These are phyloP conservation scores for Candida ascalaphidarum DNA, from an alignment of 805 yeast genomes.

Conservation along the genomic window DNA sequence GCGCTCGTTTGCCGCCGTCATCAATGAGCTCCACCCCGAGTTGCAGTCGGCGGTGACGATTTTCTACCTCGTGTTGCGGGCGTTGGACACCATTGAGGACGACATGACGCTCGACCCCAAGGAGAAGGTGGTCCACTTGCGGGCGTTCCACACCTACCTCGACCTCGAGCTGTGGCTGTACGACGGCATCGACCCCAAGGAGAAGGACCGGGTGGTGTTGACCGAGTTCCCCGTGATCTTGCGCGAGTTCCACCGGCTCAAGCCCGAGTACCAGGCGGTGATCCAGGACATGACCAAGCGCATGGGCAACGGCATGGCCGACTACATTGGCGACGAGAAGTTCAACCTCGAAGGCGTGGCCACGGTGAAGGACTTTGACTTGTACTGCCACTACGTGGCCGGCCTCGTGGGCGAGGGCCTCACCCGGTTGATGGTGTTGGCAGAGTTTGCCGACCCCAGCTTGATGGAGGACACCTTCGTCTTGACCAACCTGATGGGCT, in stretches of 20 bases:
- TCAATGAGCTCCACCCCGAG: slow-evolving; percentile 85
- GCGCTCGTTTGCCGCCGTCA: slow-evolving; percentile 91
- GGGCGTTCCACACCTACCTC: slow-evolving; percentile 59
- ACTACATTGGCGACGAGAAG: slow-evolving; percentile 69
- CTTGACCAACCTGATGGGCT: slow-evolving; percentile 82
- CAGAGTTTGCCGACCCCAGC: slow-evolving; percentile 52
- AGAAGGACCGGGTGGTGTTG: slow-evolving; percentile 73
- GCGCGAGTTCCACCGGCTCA: slow-evolving; percentile 62
- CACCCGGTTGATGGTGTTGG: slow-evolving; percentile 71
- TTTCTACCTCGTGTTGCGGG: slow-evolving; percentile 81
- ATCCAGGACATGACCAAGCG: slow-evolving; percentile 67
- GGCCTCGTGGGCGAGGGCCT: slow-evolving; percentile 97
- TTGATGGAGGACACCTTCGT: slow-evolving; percentile 44
- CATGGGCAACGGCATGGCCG: slow-evolving; percentile 99
- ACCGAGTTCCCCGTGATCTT: slow-evolving; percentile 70
- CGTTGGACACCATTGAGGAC: slow-evolving; percentile 92
- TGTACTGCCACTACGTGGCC: slow-evolving; percentile 95
- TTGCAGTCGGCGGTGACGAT: slow-evolving; percentile 72
- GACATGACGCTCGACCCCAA: slow-evolving; percentile 79
- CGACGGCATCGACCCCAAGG: slow-evolving; percentile 63
- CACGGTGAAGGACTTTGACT: slow-evolving; percentile 75
- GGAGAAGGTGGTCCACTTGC: slow-evolving; percentile 65
- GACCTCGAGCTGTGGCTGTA: slow-evolving; percentile 71
- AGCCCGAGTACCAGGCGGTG: slow-evolving; percentile 69
- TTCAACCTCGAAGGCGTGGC: slow-evolving; percentile 73